Conservation (phyloP, 306 rosid genomes). For the Herpetospermum pedunculosum region DNA sequence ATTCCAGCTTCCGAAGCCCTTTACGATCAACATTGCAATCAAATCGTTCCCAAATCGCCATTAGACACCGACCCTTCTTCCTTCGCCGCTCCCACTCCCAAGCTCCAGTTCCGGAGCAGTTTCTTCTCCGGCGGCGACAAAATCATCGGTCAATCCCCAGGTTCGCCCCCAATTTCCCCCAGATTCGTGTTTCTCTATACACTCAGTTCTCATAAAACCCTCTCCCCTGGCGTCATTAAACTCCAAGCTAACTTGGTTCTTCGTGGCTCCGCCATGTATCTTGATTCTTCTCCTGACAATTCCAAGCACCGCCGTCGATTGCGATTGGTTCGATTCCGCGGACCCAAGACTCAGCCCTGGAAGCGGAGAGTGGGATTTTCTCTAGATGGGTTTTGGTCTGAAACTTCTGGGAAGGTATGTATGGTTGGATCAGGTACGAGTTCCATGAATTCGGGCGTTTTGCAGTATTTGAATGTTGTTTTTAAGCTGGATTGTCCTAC, state of each 20-base stretch:
- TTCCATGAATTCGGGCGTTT: conserved; percentile 5
- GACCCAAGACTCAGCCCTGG: conserved; percentile 15
- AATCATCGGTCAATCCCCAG: conserved; percentile 24
- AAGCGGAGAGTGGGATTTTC: conserved; percentile 14
- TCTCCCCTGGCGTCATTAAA: conserved; percentile 18
- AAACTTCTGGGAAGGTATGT: conserved; percentile 56
- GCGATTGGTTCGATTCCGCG: conserved; percentile 26
- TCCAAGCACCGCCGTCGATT: conserved; percentile 23
- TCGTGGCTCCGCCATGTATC: conserved; percentile 2
- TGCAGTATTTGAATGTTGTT: conserved; percentile 24
- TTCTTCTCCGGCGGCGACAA: conserved; percentile 56
- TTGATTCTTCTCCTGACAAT: neutral
- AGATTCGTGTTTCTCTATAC: conserved; percentile 20
- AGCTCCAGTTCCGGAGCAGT: conserved; percentile 22
- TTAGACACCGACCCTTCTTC: neutral
- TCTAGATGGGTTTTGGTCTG: conserved; percentile 52
- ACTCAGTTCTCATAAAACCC: conserved; percentile 13
- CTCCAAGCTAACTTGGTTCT: conserved; percentile 29
- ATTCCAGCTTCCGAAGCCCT: conserved; percentile 8
- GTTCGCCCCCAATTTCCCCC: neutral
- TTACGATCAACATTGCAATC: conserved; percentile 39
- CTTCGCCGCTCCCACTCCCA: neutral
- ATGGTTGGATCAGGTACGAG: conserved; percentile 46
- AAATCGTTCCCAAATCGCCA: conserved; percentile 31
- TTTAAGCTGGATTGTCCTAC: conserved; percentile 53